phyloP scores from a whole-genome alignment of 2,329 filamentous ascomycete genomes.

The Paecilomyces fulvus region DNA sequence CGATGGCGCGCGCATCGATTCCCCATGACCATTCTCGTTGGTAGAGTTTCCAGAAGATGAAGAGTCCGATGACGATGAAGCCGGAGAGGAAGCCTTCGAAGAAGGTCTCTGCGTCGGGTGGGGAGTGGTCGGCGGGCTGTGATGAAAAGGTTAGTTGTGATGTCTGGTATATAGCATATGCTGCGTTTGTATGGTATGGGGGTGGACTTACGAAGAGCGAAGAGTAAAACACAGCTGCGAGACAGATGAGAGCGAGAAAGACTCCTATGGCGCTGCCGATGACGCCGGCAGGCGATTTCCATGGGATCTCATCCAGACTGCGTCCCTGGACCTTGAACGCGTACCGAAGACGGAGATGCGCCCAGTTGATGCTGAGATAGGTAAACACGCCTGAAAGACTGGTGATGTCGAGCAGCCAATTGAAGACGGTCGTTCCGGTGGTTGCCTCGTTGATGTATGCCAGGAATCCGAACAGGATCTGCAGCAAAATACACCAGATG shows the following conservation, averaged over 20 bases:
- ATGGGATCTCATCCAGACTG: slow-evolving; percentile 57
- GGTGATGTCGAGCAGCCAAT: slow-evolving; percentile 57
- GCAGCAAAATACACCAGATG: slow-evolving; percentile 32
- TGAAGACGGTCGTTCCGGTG: slow-evolving; percentile 47
- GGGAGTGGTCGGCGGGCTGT: not conserved
- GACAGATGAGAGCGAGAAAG: slow-evolving; percentile 44
- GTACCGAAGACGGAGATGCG: slow-evolving; percentile 59
- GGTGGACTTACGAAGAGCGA: slow-evolving; percentile 6
- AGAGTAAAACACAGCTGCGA: slow-evolving; percentile 43
- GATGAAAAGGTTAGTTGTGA: not conserved
- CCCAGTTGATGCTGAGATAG: slow-evolving; percentile 57
- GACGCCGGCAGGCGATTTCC: slow-evolving; percentile 51
- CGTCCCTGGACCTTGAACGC: slow-evolving; percentile 54
- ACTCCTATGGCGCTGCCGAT: slow-evolving; percentile 56
- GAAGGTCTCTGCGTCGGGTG: slow-evolving; percentile 33
- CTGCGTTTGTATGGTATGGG: not conserved
- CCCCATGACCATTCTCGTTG: not conserved
- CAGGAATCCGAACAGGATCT: slow-evolving; percentile 32
- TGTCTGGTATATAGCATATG: not conserved
- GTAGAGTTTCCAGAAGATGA: slow-evolving; percentile 32
- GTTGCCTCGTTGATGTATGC: slow-evolving; percentile 34
- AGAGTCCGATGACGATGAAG: slow-evolving; percentile 37
- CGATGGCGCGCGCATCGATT: not conserved
- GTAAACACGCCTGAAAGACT: slow-evolving; percentile 56
- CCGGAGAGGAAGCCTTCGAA: slow-evolving; percentile 41